Base-by-base conservation (phyloP, 1,139 yeast species). In the Trichomonascaceae sp. region DNA sequence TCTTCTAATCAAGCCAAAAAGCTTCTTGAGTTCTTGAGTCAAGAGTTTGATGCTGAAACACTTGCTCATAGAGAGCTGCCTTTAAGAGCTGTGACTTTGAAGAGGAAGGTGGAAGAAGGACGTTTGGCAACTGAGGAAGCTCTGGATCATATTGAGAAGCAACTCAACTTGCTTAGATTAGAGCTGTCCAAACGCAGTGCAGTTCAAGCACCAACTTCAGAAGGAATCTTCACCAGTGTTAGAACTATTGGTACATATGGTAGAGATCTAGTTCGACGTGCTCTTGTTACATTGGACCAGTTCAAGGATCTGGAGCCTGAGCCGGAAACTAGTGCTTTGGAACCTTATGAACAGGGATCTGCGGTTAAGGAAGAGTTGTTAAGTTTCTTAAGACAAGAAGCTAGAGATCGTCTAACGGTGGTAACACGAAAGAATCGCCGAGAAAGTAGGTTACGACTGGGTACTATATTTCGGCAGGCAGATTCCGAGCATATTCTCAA, bases 51-150 rank as follows among this genome's bases (percentile, higher is more conserved):
- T 50, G 60, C 59, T 19, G 50, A 61, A 32, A 58, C 60, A 12
- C 47, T 61, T 44, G 53, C 50, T 19, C 53, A 59, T 36, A 55
- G 67, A 43, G 53, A 59, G 8, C 50, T 65, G 45, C 66, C 68
- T 1, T 60, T 61, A 10, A 58, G 59, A 17, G 68, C 65, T 1
- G 64, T 63, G 12, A 60, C 62, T 39, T 54, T 64, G 18, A 66
- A 64, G 53, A 55, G 60, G 20, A 56, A 57, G 43, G 47, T 64
- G 9, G 27, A 45, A 9, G 17, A 32, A 8, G 24, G 43, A 8
- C 19, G 45, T 18, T 17, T 15, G 22, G 32, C 19, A 8, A 43
- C 44, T 2, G 32, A 19, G 2, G 45, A 50, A n/a, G 18, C 32
- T 3, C 20, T 59, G 12, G 52, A 56, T 12, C 49, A 47, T 12